Conservation (phyloP, 2,329 filamentous ascomycete genomes). For the Hypoxylon sp. region DNA sequence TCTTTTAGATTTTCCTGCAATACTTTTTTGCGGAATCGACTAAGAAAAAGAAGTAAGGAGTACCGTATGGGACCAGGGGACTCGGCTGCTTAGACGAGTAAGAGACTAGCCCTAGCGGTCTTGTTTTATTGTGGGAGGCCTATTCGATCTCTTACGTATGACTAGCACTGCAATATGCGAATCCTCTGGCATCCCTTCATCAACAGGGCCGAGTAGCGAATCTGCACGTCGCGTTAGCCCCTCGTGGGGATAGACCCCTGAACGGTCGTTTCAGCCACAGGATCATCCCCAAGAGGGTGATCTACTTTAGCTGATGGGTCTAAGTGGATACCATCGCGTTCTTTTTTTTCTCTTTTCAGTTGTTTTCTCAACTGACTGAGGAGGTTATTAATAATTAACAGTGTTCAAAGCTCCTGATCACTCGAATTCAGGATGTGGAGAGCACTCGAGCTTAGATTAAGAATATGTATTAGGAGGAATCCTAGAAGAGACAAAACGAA, state of each 20-base stretch:
- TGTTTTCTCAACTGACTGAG: not conserved
- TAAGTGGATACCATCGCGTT: constrained; percentile 32
- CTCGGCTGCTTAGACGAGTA: constrained; percentile 21
- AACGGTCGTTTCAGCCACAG: constrained; percentile 44
- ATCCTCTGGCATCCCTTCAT: constrained; percentile 40
- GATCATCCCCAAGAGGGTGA: constrained; percentile 32
- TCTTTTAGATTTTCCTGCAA: constrained; percentile 29
- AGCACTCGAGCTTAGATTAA: constrained; percentile 17
- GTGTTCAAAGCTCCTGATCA: not conserved
- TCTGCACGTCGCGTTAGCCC: constrained; percentile 37
- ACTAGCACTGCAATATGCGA: constrained; percentile 43
- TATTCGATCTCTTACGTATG: constrained; percentile 43
- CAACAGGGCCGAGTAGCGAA: constrained; percentile 43
- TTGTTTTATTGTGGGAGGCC: constrained; percentile 35
- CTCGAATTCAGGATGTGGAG: not conserved
- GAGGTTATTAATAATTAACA: constrained; percentile 15
- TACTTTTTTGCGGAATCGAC: constrained; percentile 31
- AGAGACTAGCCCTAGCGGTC: constrained; percentile 23
- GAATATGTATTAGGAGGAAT: constrained; percentile 18
- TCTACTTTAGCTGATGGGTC: constrained; percentile 37
- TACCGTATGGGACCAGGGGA: constrained; percentile 16
- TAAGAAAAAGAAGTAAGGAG: constrained; percentile 31
- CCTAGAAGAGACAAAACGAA: constrained; percentile 9
- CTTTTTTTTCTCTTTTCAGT: constrained; percentile 14
- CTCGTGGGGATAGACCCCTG: constrained; percentile 42